A percentile compares a stretch with the other conserved stretches of the same genome.
phyloP scores from a whole-genome alignment of 2,329 filamentous ascomycete genomes.

The Aaosphaeria pasadenensis region DNA sequence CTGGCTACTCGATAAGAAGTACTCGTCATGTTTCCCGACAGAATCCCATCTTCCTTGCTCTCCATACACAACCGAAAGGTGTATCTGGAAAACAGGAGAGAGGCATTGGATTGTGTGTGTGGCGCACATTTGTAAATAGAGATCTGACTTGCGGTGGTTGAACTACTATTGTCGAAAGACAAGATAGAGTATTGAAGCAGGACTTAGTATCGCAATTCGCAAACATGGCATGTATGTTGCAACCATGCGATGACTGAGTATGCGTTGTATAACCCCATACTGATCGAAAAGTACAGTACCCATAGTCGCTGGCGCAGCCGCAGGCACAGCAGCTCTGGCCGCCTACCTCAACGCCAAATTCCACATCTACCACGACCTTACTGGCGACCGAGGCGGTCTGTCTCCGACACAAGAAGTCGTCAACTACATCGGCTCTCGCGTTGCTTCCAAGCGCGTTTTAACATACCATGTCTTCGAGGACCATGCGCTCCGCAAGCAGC shows the following conservation, averaged over 20 bases:
- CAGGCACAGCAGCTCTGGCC: conserved; percentile 24
- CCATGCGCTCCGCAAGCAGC: conserved; percentile 35
- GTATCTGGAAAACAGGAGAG: too few species aligned
- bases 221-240: conserved; percentile 4
- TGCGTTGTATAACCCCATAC: background rate
- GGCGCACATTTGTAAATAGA: too few species aligned
- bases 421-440: conserved; percentile 16
- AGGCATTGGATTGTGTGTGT: too few species aligned
- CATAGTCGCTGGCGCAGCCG: conserved; percentile 19
- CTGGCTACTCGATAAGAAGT: too few species aligned
- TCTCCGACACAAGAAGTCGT: conserved; percentile 11
- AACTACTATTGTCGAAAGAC: too few species aligned
- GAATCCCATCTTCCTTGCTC: too few species aligned
- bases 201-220: too few species aligned
- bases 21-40: too few species aligned
- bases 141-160: too few species aligned
- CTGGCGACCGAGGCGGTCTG: conserved; percentile 13
- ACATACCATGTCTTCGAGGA: conserved; percentile 32
- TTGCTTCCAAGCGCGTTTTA: conserved; percentile 17
- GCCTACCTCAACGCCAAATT: conserved; percentile 38
- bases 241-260: too few species aligned
- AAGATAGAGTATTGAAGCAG: background rate
- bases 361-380: conserved; percentile 27
- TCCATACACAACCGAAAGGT: too few species aligned
- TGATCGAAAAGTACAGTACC: conserved; percentile 14